Evolutionary conservation across 2,329 filamentous ascomycete genomes (phyloP).

Genomic region (Fusarium sp.): DNA sequence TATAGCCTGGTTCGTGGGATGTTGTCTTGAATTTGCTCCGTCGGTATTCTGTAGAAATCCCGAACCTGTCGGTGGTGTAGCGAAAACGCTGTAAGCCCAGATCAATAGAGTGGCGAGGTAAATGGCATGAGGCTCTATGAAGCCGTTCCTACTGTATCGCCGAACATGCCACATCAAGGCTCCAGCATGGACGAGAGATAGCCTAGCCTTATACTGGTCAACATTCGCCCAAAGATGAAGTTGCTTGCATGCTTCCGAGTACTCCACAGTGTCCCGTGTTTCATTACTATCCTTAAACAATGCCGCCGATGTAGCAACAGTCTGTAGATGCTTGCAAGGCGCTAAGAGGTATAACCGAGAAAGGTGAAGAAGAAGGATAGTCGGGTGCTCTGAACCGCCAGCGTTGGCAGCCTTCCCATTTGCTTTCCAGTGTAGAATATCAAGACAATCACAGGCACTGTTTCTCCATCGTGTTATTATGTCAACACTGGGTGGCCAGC

Average conservation of each 20-base stretch:
- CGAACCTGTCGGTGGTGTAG: neutral
- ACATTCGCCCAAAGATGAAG: conserved; percentile 31
- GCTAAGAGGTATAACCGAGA: conserved; percentile 32
- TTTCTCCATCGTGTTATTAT: conserved; percentile 39
- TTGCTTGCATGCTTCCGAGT: conserved; percentile 19
- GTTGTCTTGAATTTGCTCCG: neutral
- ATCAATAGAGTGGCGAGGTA: conserved; percentile 27
- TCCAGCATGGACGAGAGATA: conserved; percentile 32
- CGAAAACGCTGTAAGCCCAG: conserved; percentile 33
- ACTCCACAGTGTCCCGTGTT: neutral
- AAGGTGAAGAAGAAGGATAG: conserved; percentile 37
- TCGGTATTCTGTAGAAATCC: neutral
- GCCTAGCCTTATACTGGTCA: conserved; percentile 38
- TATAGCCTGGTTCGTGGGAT: neutral
- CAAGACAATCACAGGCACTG: conserved; percentile 34
- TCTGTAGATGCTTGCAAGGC: conserved; percentile 28
- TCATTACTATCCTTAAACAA: neutral
- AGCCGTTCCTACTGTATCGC: conserved; percentile 29
- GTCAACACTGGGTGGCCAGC: conserved; percentile 28
- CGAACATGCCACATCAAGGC: conserved; percentile 37
- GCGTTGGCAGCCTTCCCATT: conserved; percentile 32
- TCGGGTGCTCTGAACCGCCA: conserved; percentile 36
- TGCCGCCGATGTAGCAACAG: conserved; percentile 4
- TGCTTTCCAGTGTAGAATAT: conserved; percentile 39
- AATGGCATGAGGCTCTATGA: conserved; percentile 32